These are phyloP conservation scores for Claviceps sp. DNA, from an alignment of 2,329 filamentous ascomycete species.

Conservation along the genomic window DNA sequence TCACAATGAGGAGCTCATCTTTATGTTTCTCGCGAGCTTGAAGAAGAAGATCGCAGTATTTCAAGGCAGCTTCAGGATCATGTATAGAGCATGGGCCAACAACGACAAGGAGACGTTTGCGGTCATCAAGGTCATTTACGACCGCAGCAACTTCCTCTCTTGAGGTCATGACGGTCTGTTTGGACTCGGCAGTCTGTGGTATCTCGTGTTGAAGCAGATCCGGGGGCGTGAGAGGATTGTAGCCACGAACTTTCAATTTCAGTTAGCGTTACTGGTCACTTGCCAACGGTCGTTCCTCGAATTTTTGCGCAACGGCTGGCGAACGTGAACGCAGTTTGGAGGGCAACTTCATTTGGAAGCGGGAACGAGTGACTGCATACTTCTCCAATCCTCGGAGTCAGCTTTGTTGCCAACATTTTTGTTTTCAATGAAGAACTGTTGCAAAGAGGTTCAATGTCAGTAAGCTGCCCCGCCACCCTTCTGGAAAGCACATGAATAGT, in stretches of 20 bases:
- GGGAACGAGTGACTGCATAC: conserved; percentile 33
- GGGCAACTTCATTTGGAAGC: not conserved
- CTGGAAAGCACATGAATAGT: not conserved
- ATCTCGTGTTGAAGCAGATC: conserved; percentile 95
- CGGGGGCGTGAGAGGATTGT: conserved; percentile 85
- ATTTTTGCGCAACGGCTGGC: not conserved
- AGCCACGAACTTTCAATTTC: conserved; percentile 53
- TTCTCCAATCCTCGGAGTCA: conserved; percentile 69
- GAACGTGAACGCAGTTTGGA: not conserved
- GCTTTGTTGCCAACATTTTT: conserved; percentile 63
- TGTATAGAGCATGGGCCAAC: conserved; percentile 96
- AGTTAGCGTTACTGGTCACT: not conserved
- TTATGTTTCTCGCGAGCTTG: conserved; percentile 61
- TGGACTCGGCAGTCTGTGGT: conserved; percentile 41
- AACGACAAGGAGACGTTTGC: conserved; percentile 74
- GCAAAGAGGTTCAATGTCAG: not conserved
- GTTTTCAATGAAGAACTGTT: conserved; percentile 60
- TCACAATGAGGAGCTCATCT: conserved; percentile 78
- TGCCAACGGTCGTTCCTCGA: not conserved
- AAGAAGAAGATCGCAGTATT: conserved; percentile 75
- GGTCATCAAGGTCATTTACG: conserved; percentile 67
- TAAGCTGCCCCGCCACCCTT: conserved; percentile 16
- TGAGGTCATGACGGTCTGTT: conserved; percentile 56
- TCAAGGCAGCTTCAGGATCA: conserved; percentile 74
- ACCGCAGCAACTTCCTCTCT: conserved; percentile 57